Percentiles rank a stretch among this genome's conserved stretches.
Evolutionary conservation across 2,329 filamentous ascomycete genomes (phyloP).

Genomic region (Fusarium odoratissimum): DNA sequence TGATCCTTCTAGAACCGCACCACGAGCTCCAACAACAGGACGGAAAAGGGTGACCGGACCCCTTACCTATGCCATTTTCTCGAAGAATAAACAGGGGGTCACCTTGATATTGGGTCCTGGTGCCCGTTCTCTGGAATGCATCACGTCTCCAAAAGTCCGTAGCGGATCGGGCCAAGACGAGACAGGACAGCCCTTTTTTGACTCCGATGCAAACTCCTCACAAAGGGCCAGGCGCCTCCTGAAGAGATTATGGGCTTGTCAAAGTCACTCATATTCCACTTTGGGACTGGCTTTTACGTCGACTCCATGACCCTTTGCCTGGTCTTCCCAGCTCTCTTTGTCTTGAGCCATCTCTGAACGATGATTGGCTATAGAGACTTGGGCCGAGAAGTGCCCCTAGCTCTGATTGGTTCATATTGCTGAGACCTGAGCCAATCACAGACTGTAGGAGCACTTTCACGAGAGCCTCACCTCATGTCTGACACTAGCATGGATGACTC

Average conservation of each 20-base stretch:
- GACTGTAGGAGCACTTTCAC: conserved; percentile 44
- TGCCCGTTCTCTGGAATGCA: conserved; percentile 34
- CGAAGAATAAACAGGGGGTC: conserved; percentile 33
- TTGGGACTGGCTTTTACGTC: conserved; percentile 40
- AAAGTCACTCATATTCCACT: conserved; percentile 44
- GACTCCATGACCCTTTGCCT: conserved; percentile 41
- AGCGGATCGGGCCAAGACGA: conserved; percentile 26
- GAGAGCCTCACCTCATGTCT: conserved; percentile 51
- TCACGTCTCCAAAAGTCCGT: conserved; percentile 21
- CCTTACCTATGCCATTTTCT: conserved; percentile 6
- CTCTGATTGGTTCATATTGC: conserved; percentile 19
- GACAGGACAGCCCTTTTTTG: conserved; percentile 27
- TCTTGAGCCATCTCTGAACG: conserved; percentile 30
- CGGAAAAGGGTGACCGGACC: conserved; percentile 6
- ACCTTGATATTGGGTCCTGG: conserved; percentile 10
- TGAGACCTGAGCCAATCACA: conserved; percentile 46
- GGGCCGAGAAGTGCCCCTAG: conserved; percentile 19
- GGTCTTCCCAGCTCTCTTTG: conserved; percentile 33
- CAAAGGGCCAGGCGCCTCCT: conserved; percentile 35
- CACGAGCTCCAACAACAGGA: conserved; percentile 32
- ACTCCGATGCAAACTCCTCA: conserved; percentile 11
- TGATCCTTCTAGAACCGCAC: conserved; percentile 38
- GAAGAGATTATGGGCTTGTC: conserved; percentile 28
- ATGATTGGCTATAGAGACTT: conserved; percentile 20
- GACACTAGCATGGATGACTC: conserved; percentile 48